These are phyloP conservation scores for Pelargonium myrrhifolium DNA, from an alignment of 441 rosid species.

Conservation along the genomic window DNA sequence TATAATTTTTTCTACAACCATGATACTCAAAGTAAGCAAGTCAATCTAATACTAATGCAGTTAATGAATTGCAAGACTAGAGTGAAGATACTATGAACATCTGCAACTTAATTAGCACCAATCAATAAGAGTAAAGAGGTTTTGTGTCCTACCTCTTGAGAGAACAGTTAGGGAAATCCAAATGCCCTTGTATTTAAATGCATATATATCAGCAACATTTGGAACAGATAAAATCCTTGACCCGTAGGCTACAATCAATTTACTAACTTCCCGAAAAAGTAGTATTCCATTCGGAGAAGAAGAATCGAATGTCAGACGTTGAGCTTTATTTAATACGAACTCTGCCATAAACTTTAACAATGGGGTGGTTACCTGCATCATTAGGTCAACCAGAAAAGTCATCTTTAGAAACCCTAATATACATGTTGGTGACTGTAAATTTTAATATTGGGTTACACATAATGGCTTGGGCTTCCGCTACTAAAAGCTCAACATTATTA, in stretches of 20 bases:
- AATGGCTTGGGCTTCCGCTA: no score
- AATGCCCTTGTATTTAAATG: constrained; percentile 95
- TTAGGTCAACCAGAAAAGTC: constrained; percentile 10
- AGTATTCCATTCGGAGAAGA: constrained; percentile 99
- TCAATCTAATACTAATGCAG: no score
- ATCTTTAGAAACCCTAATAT: no score
- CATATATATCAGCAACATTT: constrained; percentile 86
- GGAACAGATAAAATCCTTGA: constrained; percentile 89
- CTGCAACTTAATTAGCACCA: no score
- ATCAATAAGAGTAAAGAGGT: no score
- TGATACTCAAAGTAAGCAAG: no score
- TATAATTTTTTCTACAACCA: no score
- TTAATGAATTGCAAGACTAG: no score
- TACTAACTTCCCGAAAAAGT: constrained; percentile 99
- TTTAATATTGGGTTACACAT: no score
- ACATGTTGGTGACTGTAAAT: no score
- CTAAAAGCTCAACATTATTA: no score
- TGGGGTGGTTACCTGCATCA: constrained; percentile 87
- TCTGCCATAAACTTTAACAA: constrained; percentile 95
- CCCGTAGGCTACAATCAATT: constrained; percentile 89
- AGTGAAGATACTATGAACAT: no score
- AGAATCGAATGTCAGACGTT: constrained; percentile 84
- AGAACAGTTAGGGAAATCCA: constrained; percentile 89
- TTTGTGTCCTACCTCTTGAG: constrained; percentile 58
- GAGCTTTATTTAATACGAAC: constrained; percentile 90